A percentile compares a stretch with the other conserved stretches of the same genome.
Evolutionary conservation across 345 rosid species (phyloP).

Genomic region (Eucalyptus curtisii): DNA sequence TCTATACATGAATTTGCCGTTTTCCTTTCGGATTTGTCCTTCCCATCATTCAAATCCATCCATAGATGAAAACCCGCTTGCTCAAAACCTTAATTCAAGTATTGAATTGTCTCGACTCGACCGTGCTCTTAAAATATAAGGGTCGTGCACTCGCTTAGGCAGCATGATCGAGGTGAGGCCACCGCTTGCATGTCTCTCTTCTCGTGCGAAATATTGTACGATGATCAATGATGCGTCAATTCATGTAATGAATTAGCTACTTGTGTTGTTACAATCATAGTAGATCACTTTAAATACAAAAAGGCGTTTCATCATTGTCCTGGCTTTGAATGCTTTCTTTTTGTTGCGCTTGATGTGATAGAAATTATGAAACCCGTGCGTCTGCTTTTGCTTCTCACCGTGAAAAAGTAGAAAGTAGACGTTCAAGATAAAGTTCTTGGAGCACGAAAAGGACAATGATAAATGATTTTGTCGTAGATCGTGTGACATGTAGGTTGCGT

Average conservation of each 20-base stretch:
- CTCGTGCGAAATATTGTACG: neutral
- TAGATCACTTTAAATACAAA: neutral
- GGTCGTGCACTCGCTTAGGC: neutral
- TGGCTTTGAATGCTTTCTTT: neutral
- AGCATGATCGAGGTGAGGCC: neutral
- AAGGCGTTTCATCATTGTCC: neutral
- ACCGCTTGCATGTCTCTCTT: neutral
- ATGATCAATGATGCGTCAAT: neutral
- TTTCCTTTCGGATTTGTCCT: rapidly evolving
- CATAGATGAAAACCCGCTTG: neutral
- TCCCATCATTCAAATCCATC: neutral
- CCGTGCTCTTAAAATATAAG: neutral
- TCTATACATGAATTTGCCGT: rapidly evolving
- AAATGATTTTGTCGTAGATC: neutral
- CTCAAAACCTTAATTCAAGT: neutral
- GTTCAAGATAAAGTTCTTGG: neutral
- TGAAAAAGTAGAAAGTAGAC: neutral
- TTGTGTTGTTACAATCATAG: neutral
- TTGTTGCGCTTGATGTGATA: neutral
- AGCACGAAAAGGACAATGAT: neutral
- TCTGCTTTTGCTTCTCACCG: neutral
- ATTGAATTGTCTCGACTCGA: neutral
- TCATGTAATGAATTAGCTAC: neutral
- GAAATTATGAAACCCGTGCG: neutral
- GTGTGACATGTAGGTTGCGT: neutral